phyloP scores from a whole-genome alignment of 2,329 filamentous ascomycete genomes.

The Microsporum audouinii region DNA sequence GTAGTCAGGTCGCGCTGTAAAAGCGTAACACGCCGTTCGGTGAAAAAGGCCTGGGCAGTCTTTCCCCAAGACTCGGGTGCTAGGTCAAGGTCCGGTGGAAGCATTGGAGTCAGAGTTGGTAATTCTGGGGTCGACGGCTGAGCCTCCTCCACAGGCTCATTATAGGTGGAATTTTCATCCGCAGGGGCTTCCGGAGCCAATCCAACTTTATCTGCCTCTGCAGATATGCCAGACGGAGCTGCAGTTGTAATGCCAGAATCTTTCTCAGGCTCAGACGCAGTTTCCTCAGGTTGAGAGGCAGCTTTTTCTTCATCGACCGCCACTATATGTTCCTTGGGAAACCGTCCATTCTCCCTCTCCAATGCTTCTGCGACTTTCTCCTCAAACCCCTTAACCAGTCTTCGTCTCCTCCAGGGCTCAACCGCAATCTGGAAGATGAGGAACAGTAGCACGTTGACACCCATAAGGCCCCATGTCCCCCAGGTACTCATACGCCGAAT shows the following conservation, averaged over 20 bases:
- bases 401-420: conserved; percentile 77
- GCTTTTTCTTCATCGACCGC: background rate
- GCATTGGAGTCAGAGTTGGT: conserved; percentile 17
- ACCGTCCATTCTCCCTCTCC: conserved; percentile 48
- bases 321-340: background rate
- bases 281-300: background rate
- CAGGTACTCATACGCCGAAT: conserved; percentile 93
- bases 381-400: conserved; percentile 72
- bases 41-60: conserved; percentile 49
- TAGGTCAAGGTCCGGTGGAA: conserved; percentile 18
- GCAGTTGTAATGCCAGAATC: background rate
- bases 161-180: background rate
- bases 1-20: conserved; percentile 60
- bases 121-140: conserved; percentile 4
- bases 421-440: conserved; percentile 76
- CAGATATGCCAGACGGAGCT: conserved; percentile 5
- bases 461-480: conserved; percentile 98
- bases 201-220: background rate
- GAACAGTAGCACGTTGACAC: conserved; percentile 83
- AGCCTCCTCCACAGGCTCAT: background rate
- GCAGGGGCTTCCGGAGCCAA: conserved; percentile 9
- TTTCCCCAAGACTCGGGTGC: conserved; percentile 39
- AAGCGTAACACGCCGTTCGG: conserved; percentile 51
- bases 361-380: conserved; percentile 60
- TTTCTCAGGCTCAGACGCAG: background rate